Base-by-base conservation (phyloP, 495 filamentous ascomycete genomes). In the Poronia punctata region DNA sequence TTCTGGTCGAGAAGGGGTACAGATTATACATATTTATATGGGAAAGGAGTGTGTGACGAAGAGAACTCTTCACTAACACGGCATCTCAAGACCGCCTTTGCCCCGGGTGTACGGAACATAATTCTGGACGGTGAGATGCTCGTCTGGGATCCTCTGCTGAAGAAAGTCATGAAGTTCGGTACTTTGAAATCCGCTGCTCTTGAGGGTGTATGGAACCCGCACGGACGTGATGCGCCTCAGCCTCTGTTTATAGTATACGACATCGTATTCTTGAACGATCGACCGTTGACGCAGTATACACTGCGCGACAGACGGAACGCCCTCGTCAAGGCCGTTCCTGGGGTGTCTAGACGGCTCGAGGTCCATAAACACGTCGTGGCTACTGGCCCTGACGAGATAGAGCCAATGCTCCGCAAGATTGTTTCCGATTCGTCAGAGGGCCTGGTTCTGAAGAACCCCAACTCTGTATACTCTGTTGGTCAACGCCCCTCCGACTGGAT, bases 81-180 rank as follows among this genome's bases (percentile, higher is more conserved):
- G 21, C 79, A 94, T 54, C 62, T 96, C 9, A 77, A 79, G 36
- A 70, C 78, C 39, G 88, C 86, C 3, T 98, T 98, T 53, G 66
- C 78, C 11, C 69, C 79, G 5, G 78, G 80, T 0, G 89, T 97
- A 7, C 66, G 80, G 30, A 77, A 88, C 53, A 72, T 96, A 51
- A 94, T 98, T 21, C 69, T 98, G 2, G 92, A 98, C 50, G 92
- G 92, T 7, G 92, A 98, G 61, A 98, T 98, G 92, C 86, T 98
- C 38, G 95, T 88, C 7, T 98, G 93, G 93, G 88, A 97, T 57
- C 80, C 87, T n/a, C 80, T 84, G 35, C 66, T 85, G 35, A 81
- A 95, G 60, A 79, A 79, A 36, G 84, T 88, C 27, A 81, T 95
- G 25, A 80, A 82, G 2, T 98, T 98, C 52, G 92, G 92, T 5